Evolutionary conservation across 768 basidiomycete genomes (phyloP).

Genomic region (Pisolithus albus): DNA sequence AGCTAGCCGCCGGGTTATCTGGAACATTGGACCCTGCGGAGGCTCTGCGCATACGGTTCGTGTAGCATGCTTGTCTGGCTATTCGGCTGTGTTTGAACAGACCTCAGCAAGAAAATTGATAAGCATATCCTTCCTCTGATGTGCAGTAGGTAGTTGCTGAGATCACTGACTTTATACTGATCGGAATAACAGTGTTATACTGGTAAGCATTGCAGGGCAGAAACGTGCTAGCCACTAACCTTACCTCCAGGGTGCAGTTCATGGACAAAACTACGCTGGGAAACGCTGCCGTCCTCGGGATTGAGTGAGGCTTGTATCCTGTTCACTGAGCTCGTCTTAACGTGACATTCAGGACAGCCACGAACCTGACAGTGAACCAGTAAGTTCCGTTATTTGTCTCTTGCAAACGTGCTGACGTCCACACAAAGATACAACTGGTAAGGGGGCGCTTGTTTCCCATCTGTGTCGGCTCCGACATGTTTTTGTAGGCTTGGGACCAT

Average conservation of each 20-base stretch:
- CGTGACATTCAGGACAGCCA: constrained; percentile 37
- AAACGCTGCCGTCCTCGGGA: constrained; percentile 62
- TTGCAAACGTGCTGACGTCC: neutral
- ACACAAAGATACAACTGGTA: constrained; percentile 58
- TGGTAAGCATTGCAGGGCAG: constrained; percentile 30
- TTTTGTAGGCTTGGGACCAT: constrained; percentile 61
- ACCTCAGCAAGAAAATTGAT: constrained; percentile 53
- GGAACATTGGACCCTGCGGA: constrained; percentile 45
- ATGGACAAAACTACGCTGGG: constrained; percentile 75
- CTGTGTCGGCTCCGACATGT: neutral
- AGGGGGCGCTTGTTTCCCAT: neutral
- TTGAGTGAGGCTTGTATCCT: constrained; percentile 36
- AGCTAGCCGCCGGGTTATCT: constrained; percentile 41
- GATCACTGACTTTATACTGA: neutral
- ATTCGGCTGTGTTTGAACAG: neutral
- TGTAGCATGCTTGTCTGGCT: neutral
- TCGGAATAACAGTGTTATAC: constrained; percentile 40
- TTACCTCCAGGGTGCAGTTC: constrained; percentile 55
- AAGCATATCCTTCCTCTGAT: constrained; percentile 61
- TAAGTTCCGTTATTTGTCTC: constrained; percentile 22
- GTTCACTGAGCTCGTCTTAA: neutral
- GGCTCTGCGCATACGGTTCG: constrained; percentile 44
- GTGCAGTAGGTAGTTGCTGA: constrained; percentile 46
- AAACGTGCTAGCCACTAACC: neutral
- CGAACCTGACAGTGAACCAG: constrained; percentile 62